Evolutionary conservation across 1,284 basidiomycete species (phyloP).

Genomic region (Uromyces viciae-fabae): DNA sequence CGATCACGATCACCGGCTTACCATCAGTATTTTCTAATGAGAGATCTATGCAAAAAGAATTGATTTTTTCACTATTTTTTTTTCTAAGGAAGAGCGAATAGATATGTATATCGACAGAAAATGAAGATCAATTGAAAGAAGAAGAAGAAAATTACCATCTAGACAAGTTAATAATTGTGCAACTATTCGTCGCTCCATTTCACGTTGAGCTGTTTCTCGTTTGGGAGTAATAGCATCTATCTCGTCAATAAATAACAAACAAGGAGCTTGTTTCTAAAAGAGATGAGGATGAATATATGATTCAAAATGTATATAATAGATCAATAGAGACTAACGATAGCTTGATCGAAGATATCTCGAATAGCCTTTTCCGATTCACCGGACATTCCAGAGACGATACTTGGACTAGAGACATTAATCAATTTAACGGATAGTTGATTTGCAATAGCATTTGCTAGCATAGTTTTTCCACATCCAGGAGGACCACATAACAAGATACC

Average conservation of each 20-base stretch:
- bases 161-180: slow-evolving; percentile 96
- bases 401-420: slow-evolving; percentile 86
- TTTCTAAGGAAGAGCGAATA: background rate
- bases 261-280: slow-evolving; percentile 73
- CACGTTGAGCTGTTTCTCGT: slow-evolving; percentile 89
- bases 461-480: slow-evolving; percentile 92
- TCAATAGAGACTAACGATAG: slow-evolving; percentile 65
- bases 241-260: slow-evolving; percentile 89
- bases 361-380: slow-evolving; percentile 95
- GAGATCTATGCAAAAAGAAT: slow-evolving; percentile 60
- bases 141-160: slow-evolving; percentile 66
- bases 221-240: slow-evolving; percentile 98
- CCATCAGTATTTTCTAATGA: slow-evolving; percentile 86
- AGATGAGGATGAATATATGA: background rate
- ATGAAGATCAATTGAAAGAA: no score
- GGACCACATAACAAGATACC: slow-evolving; percentile 95
- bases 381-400: slow-evolving; percentile 93
- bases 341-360: slow-evolving; percentile 92
- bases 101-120: no score
- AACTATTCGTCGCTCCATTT: slow-evolving; percentile 96
- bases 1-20: slow-evolving; percentile 88
- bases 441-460: slow-evolving; percentile 85
- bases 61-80: background rate
- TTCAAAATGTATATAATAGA: background rate
- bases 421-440: slow-evolving; percentile 89